Evolutionary conservation across 305 asterid species (phyloP).

Genomic region (Fraxinus platypoda): DNA sequence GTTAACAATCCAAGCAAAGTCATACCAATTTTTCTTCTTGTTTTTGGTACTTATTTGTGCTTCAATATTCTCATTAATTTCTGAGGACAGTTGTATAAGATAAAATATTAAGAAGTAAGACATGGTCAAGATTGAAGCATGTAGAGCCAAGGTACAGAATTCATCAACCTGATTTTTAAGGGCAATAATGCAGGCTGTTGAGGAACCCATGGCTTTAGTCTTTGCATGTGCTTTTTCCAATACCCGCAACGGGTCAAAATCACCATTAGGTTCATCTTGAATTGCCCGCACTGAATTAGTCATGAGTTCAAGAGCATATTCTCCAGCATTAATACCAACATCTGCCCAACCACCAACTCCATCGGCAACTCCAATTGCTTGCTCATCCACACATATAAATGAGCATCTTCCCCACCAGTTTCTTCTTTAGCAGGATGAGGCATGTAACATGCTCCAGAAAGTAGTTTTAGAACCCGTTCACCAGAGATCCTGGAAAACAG

Average conservation of each 20-base stretch:
- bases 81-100: too few relatives aligned
- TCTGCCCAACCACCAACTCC: conserved; percentile 98
- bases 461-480: conserved; percentile 42
- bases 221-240: conserved; percentile 64
- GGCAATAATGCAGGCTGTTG: conserved; percentile 79
- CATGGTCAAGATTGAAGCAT: neutral
- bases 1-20: neutral
- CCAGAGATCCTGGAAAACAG: conserved; percentile 26
- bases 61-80: too few relatives aligned
- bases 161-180: conserved; percentile 55
- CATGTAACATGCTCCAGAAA: conserved; percentile 69
- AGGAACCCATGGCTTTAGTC: conserved; percentile 74
- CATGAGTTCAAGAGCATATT: conserved; percentile 78
- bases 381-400: conserved; percentile 73
- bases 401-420: conserved; percentile 96
- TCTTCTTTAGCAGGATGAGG: conserved; percentile 81
- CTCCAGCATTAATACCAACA: conserved; percentile 75
- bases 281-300: conserved; percentile 59
- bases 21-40: neutral
- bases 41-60: too few relatives aligned
- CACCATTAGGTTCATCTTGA: conserved; percentile 37
- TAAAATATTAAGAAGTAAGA: neutral
- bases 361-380: too few relatives aligned
- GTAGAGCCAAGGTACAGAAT: neutral
- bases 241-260: conserved; percentile 56